Evolutionary conservation across 352 stramenopile genomes (phyloP).

Genomic region (Globisporangium paddicum): DNA sequence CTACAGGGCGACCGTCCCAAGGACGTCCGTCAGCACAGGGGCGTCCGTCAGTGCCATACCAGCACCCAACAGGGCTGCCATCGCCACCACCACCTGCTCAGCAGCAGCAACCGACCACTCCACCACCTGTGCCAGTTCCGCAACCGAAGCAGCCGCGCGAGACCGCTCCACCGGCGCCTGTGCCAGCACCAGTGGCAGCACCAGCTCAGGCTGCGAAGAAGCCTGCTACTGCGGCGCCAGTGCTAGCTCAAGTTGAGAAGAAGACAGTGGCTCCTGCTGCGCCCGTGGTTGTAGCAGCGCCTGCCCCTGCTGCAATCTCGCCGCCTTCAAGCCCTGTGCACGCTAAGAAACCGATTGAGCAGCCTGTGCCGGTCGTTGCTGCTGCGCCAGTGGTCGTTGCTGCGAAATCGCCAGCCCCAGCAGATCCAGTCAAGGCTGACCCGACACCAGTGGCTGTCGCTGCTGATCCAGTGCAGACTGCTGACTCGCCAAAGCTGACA

Average conservation of each 20-base stretch:
- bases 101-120: neutral
- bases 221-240: neutral
- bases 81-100: constrained; percentile 1
- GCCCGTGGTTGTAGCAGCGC: neutral
- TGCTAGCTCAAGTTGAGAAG: neutral
- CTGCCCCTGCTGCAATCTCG: neutral
- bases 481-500: neutral
- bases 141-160: neutral
- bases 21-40: constrained; percentile 6
- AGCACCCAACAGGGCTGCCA: constrained; percentile 12
- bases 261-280: constrained; percentile 2
- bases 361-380: neutral
- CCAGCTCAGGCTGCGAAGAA: constrained; percentile 2
- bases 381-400: neutral
- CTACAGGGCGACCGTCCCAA: constrained; percentile 9
- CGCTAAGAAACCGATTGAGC: constrained; percentile 2
- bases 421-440: neutral
- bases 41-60: constrained; percentile 18
- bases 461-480: neutral
- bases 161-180: constrained; percentile 9
- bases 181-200: constrained; percentile 1
- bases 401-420: neutral
- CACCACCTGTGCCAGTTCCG: constrained; percentile 5
- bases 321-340: neutral
- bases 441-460: neutral